Evolutionary conservation across 306 rosid species (phyloP), one percentile per base, ranked within the genome.

Genomic region (Nissolia schottii): DNA sequence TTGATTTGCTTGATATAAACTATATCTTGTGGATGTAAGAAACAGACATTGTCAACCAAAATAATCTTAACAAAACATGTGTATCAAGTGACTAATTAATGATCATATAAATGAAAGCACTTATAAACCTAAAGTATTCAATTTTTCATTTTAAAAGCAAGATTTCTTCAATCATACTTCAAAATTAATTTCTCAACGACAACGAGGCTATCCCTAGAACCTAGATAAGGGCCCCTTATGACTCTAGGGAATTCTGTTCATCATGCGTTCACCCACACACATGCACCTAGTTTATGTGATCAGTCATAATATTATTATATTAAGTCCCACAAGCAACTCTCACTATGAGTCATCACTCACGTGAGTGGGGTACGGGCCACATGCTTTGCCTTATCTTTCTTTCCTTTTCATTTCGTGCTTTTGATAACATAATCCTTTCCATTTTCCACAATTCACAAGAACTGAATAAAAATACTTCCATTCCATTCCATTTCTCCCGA

Each of bases 331-430:
- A 6, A 2, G 77, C 58, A 70, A 43, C 77, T 28, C 40, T 28
- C 40, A 57, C 29, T 14, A 27, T 20, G 1, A 23, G 16, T 69
- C 64, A 49, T 69, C 50, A 69, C 25, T 38, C 73, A 78, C 37
- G 27, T 40, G 35, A 23, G 82, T 63, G 55, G 82, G 73, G 77
- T n/a, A 59, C 7, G 34, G 41, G 51, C 15, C 37, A 46, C 24
- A 65, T 64, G 61, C 22, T 37, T 35, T 74, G 13, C 2, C 60
- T 8, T 75, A 15, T 25, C 56, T 64, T 40, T 28, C 37, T 38
- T 40, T 23, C 7, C 5, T 11, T 19, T 31, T 43, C 18, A 0
- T 5, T 51, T 43, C n/a, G n/a, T 71, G 6, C 12, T 41, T 62
- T 53, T 32, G 0, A 46, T 71, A 0, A 31, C 35, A 3, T 31